Evolutionary conservation across 1,139 yeast species (phyloP).

Genomic region (Petasospora fabianii): DNA sequence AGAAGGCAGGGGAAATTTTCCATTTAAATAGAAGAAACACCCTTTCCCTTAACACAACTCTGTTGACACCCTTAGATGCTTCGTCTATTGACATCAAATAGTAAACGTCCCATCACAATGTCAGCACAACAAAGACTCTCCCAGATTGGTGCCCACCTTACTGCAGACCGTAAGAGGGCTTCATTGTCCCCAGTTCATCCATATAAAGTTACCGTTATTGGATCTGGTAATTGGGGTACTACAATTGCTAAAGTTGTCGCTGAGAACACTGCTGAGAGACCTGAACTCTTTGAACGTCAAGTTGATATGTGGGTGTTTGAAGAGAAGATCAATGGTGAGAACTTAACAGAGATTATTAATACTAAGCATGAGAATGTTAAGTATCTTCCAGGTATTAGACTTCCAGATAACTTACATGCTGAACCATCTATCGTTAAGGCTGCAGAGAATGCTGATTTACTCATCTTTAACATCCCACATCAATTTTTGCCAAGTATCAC

Average conservation of each 20-base stretch:
- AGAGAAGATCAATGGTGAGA: constrained; percentile 62
- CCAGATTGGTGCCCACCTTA: constrained; percentile 20
- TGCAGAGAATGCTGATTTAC: constrained; percentile 67
- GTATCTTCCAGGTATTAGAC: constrained; percentile 68
- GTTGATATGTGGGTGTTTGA: constrained; percentile 92
- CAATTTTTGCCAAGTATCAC: constrained; percentile 75
- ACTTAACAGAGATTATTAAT: constrained; percentile 79
- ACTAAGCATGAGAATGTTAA: constrained; percentile 78
- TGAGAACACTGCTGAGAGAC: constrained; percentile 67
- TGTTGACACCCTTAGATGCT: too few relatives aligned
- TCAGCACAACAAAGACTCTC: constrained; percentile 23
- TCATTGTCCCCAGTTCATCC: constrained; percentile 35
- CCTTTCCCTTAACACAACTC: too few relatives aligned
- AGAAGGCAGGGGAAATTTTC: not conserved
- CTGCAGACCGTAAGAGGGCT: constrained; percentile 13
- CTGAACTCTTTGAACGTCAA: constrained; percentile 55
- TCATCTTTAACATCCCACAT: constrained; percentile 85
- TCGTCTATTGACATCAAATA: too few relatives aligned
- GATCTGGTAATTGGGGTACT: constrained; percentile 84
- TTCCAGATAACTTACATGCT: constrained; percentile 74
- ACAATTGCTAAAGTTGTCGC: constrained; percentile 86
- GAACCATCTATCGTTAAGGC: constrained; percentile 73
- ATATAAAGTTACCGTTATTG: constrained; percentile 56
- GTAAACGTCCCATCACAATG: constrained; percentile 10
- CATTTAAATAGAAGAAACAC: not conserved